Base-by-base conservation (phyloP, 768 basidiomycete species). In the Suillus lakei region DNA sequence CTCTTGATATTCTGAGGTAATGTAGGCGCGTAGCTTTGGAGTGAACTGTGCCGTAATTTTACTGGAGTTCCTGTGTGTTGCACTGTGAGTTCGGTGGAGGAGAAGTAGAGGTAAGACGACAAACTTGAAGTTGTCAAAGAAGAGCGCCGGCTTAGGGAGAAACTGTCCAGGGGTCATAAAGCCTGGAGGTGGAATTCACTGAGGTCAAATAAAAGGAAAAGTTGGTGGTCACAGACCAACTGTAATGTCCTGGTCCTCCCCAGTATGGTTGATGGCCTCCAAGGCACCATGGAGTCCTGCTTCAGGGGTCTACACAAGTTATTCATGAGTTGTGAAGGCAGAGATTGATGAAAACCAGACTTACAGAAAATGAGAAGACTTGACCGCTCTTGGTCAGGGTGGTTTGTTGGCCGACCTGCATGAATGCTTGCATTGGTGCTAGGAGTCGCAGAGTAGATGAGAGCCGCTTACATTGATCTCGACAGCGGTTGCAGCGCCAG, bases 1-100 rank as follows among this genome's bases (percentile, higher is more conserved):
- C 26, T 58, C 55, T 41, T 58, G 55, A 58, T 58, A 58, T 16
- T 58, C 30, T 5, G 55, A 34, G 16, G 32, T 58, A 15, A 58
- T 58, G 32, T 58, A 58, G 55, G 32, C 55, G 2, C 55, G 55
- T 7, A 36, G 55, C 8, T 10, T 58, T 30, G 32, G 32, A 12
- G 55, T 58, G 55, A 58, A 58, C 32, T 34, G 12, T 12, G 55
- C 55, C 1, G 16, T 18, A 15, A 21, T 16, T 23, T 18, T 6
- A 13, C 34, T 36, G 55, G 15, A 15, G 12, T 58, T 10, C 6
- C 55, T 34, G 55, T 7, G 8, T 34, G 21, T 15, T 21, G 21
- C 10, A n/a, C 21, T 58, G 23, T 58, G n/a, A 36, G 6, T 58
- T 32, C 5, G 2, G 5, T 26, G 15, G 10, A 58, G 4, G n/a